phyloP scores from a whole-genome alignment of 257 asterid genomes.

The Ajuga chamaepitys region DNA sequence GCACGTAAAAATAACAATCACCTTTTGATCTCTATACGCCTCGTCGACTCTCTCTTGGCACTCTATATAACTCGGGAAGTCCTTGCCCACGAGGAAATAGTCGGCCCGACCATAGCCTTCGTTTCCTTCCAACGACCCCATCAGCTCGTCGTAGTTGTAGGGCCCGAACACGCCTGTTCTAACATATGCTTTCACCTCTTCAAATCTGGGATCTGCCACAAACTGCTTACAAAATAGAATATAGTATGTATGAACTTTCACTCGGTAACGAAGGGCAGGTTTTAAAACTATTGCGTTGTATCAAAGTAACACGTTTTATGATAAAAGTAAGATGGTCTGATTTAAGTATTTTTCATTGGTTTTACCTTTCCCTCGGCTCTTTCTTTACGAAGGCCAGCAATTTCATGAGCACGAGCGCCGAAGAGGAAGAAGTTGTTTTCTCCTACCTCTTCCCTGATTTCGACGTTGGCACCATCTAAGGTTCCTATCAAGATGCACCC shows the following conservation, averaged over 20 bases:
- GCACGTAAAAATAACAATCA: background rate
- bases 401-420: slow-evolving; percentile 50
- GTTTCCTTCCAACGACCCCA: slow-evolving; percentile 69
- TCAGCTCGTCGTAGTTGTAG: slow-evolving; percentile 37
- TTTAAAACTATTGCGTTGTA: too few species aligned
- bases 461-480: slow-evolving; percentile 64
- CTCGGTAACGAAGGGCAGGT: too few species aligned
- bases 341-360: too few species aligned
- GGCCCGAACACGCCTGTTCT: slow-evolving; percentile 45
- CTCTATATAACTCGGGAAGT: slow-evolving; percentile 56
- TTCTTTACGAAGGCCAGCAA: slow-evolving; percentile 46
- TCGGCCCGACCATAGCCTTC: slow-evolving; percentile 65
- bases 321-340: too few species aligned
- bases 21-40: slow-evolving; percentile 56
- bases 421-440: slow-evolving; percentile 54
- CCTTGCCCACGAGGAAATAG: slow-evolving; percentile 66
- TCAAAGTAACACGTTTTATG: too few species aligned
- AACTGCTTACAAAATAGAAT: slow-evolving; percentile 28
- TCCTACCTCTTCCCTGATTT: slow-evolving; percentile 59
- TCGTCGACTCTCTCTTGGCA: slow-evolving; percentile 63
- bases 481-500: slow-evolving; percentile 59
- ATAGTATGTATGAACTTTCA: too few species aligned
- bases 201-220: slow-evolving; percentile 52
- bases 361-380: slow-evolving; percentile 56
- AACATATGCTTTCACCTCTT: slow-evolving; percentile 50